Evolutionary conservation across 2,329 filamentous ascomycete genomes (phyloP), one percentile per base, ranked within the genome.

Genomic region (Ceratocystis destructans): DNA sequence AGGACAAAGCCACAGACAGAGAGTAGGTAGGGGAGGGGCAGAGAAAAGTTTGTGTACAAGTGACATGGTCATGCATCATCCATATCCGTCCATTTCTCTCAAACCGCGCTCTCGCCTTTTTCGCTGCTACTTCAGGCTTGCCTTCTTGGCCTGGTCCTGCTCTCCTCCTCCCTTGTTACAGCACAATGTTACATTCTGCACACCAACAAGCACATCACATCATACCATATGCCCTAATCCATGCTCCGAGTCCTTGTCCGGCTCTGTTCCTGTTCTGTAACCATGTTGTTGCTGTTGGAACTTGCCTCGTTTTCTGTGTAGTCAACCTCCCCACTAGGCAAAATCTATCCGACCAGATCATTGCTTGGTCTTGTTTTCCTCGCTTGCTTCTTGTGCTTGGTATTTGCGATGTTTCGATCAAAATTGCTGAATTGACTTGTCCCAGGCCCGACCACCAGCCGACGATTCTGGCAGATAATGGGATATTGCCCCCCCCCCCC

Each of bases 121-220:
- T 37, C 37, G 37, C 37, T 41, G 37, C 37, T 41, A 41, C 37
- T 41, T 41, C 3, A 4, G 37, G 37, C 37, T 33, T 33, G 31
- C 31, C 10, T 57, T 17, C 53, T 57, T 57, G 31, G 31, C 6
- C 25, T 57, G 2, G 17, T 50, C 7, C 17, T 50, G 4, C n/a
- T 50, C 25, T 25, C 12, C 20, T 12, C 25, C 10, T 25, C 25
- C 12, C 48, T 53, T 53, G 20, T 15, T 25, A 25, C 6, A 33
- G 37, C 8, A 41, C 37, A 20, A 59, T 59, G 53, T 59, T 59
- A 25, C 53, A 59, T 59, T 59, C 53, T 59, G 28, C 53, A 57
- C 6, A 28, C 28, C 37, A 41, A 12, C 37, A 41, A 41, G 28
- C 53, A 59, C 28, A 59, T 59, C 53, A 59, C n/a, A 57, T 17